These are phyloP conservation scores for Chalciporus chontae DNA, from an alignment of 768 basidiomycete species.

Conservation along the genomic window DNA sequence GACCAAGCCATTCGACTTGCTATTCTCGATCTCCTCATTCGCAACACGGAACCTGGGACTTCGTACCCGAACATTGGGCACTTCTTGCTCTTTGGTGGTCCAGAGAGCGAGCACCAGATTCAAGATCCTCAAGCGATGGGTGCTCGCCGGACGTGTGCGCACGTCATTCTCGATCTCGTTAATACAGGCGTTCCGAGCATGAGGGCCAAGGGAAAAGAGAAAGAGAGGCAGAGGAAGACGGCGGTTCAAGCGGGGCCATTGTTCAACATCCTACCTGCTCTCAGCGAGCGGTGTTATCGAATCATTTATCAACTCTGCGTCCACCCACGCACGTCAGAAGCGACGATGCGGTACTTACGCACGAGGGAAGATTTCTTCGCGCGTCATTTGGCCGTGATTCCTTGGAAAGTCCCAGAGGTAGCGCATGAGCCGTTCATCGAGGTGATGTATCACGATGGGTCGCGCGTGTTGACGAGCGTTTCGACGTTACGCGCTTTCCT, in stretches of 20 bases:
- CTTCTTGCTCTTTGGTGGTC: slow-evolving; percentile 75
- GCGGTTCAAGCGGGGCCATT: slow-evolving; percentile 43
- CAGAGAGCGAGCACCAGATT: slow-evolving; percentile 58
- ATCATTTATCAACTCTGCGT: slow-evolving; percentile 83
- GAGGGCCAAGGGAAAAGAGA: slow-evolving; percentile 41
- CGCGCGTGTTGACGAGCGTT: slow-evolving; percentile 64
- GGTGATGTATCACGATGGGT: slow-evolving; percentile 68
- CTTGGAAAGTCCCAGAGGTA: slow-evolving; percentile 56
- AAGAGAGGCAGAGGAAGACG: slow-evolving; percentile 29
- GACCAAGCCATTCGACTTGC: slow-evolving; percentile 71
- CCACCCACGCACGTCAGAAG: slow-evolving; percentile 79
- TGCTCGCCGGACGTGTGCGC: slow-evolving; percentile 66
- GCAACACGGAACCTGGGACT: slow-evolving; percentile 59
- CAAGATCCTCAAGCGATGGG: slow-evolving; percentile 78
- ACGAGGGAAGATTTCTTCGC: slow-evolving; percentile 88
- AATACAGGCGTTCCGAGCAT: slow-evolving; percentile 67
- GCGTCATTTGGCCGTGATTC: slow-evolving; percentile 76
- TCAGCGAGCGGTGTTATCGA: slow-evolving; percentile 84
- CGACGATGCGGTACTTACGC: slow-evolving; percentile 80
- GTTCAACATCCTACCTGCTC: slow-evolving; percentile 60
- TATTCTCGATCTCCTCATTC: slow-evolving; percentile 78
- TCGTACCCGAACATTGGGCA: slow-evolving; percentile 84
- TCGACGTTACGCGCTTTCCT: slow-evolving; percentile 72
- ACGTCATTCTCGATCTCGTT: slow-evolving; percentile 76
- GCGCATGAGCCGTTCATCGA: slow-evolving; percentile 48